Evolutionary conservation across 2,329 filamentous ascomycete species (phyloP).

Genomic region (Dendrostoma leiphaemia): DNA sequence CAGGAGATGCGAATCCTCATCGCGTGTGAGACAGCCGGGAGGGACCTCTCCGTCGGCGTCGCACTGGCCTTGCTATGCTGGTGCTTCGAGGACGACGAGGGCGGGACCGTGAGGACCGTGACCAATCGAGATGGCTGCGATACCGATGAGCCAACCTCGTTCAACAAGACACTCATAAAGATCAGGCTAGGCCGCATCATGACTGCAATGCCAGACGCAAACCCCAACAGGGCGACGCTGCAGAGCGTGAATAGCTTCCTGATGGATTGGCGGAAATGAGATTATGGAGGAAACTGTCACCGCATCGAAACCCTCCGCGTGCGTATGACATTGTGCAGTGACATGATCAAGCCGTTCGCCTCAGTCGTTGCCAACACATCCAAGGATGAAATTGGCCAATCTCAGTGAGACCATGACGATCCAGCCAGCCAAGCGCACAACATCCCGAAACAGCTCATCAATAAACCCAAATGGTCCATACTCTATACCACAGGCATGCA

Average conservation of each 20-base stretch:
- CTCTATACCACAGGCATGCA: too few relatives aligned
- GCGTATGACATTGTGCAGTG: too few relatives aligned
- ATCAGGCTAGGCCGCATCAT: constrained; percentile 80
- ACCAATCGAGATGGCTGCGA: too few relatives aligned
- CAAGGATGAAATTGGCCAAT: too few relatives aligned
- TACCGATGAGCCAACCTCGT: constrained; percentile 21
- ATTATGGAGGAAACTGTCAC: too few relatives aligned
- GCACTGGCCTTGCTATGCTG: constrained; percentile 75
- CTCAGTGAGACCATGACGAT: too few relatives aligned
- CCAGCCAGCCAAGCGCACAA: too few relatives aligned
- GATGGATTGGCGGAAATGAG: constrained; percentile 53
- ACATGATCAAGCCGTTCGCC: too few relatives aligned
- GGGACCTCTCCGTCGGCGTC: constrained; percentile 76
- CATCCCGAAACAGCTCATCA: too few relatives aligned
- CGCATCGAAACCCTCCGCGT: too few relatives aligned
- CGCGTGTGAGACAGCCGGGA: constrained; percentile 68
- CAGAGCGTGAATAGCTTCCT: constrained; percentile 91
- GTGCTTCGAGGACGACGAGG: constrained; percentile 62
- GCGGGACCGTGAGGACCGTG: constrained; percentile 39
- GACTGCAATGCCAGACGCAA: constrained; percentile 72
- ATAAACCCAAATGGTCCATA: too few relatives aligned
- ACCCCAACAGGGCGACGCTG: constrained; percentile 79
- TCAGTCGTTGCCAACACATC: too few relatives aligned
- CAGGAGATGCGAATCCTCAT: constrained; percentile 46
- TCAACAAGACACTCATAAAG: constrained; percentile 77